These are phyloP conservation scores for Flaveria linearis DNA, from an alignment of 129 eudicot genomes.

Conservation along the genomic window DNA sequence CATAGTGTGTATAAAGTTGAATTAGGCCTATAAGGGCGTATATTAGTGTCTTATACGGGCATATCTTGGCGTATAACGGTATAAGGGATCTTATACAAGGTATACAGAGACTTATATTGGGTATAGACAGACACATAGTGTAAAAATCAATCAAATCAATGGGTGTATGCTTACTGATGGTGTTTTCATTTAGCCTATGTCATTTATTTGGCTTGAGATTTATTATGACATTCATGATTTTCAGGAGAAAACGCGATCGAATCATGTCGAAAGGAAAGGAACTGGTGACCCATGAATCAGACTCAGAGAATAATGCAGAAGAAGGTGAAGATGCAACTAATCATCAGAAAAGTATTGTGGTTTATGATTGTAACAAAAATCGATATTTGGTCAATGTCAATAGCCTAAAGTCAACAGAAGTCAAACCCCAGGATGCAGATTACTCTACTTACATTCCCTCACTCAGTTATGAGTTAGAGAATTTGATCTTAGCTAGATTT, in stretches of 20 bases:
- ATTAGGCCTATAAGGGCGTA: no score
- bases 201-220: no score
- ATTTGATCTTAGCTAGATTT: constrained; percentile 64
- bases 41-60: no score
- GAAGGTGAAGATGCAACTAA: constrained; percentile 22
- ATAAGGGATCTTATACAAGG: no score
- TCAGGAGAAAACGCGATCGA: constrained; percentile 22
- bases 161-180: no score
- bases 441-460: constrained; percentile 48
- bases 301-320: constrained; percentile 18
- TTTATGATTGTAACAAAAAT: constrained; percentile 22
- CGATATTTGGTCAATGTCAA: constrained; percentile 30
- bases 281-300: constrained; percentile 32
- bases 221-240: constrained; percentile 14
- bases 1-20: no score
- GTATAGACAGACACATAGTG: no score
- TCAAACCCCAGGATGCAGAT: constrained; percentile 89
- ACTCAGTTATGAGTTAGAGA: constrained; percentile 71
- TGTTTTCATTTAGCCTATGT: no score
- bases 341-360: constrained; percentile 9
- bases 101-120: no score
- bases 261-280: constrained; percentile 50
- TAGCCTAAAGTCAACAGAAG: constrained; percentile 39
- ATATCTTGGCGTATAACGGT: no score
- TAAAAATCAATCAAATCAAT: no score